Base-by-base conservation (phyloP, 495 filamentous ascomycete genomes). In the Podospora tetraspora region DNA sequence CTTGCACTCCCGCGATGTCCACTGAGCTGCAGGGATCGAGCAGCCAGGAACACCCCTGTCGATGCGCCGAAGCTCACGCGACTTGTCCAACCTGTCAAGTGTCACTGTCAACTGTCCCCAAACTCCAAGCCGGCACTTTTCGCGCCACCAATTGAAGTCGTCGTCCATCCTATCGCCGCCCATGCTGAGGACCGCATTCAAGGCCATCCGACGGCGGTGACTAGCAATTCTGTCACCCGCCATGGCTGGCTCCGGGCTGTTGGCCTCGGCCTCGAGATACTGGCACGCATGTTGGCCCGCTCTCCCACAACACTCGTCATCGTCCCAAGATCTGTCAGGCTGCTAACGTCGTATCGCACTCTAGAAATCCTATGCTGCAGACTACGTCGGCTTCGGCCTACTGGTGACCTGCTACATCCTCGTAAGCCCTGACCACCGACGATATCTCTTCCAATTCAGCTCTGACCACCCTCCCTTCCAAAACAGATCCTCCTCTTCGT, bases 301-400 rank as follows among this genome's bases (percentile, higher is more conserved):
- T 43, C 13, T 13, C 19, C 34, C 34, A 43, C 59, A 19, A 30
- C 3, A 3, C 57, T 66, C 27, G 59, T n/a, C 10, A 37, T 10
- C 58, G 34, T 16, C 22, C 4, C 27, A 13, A 25, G 32, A 29
- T 60, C 57, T 5, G 19, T 52, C 64, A 9, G 34, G 13, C 34
- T 43, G 27, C 37, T 65, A 64, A 64, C 29, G 1, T 3, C 59
- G 24, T 23, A n/a, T 66, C 13, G 58, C 22, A 23, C 21, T 59
- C 5, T 61, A 92, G 87, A 89, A 86, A 75, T 91, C 92, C 1
- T 96, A 97, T 79, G 89, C 90, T 16, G 85, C 91, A 10, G 96
- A 99, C 77, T 97, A 94, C 78, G 75, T 96, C 57, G 94, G 91
- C 29, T 84, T 97, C 62, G 82, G 83, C 3, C 72, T 92, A 30